Conservation (phyloP, 495 filamentous ascomycete genomes). For the Bathelium albidoporum region DNA sequence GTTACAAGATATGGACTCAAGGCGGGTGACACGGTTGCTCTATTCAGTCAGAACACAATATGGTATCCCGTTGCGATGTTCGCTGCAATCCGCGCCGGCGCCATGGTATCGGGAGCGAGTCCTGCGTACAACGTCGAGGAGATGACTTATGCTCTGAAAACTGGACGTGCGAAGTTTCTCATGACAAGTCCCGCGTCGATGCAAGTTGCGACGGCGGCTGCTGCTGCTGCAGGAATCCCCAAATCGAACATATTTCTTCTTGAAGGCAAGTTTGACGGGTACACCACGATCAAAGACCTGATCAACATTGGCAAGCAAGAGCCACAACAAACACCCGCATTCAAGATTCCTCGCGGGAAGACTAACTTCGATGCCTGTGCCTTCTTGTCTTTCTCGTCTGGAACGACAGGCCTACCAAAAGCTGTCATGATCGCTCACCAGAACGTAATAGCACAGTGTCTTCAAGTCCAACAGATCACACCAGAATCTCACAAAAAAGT, state of each 20-base stretch:
- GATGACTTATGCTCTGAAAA: conserved; percentile 50
- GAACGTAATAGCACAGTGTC: conserved; percentile 53
- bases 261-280: conserved; percentile 41
- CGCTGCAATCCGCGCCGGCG: conserved; percentile 38
- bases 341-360: conserved; percentile 38
- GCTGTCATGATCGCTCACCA: conserved; percentile 53
- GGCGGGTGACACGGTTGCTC: conserved; percentile 39
- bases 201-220: conserved; percentile 41
- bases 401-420: conserved; percentile 43
- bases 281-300: conserved; percentile 41
- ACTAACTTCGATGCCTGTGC: conserved; percentile 46
- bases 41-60: conserved; percentile 50
- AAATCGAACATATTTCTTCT: conserved; percentile 43
- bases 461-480: conserved; percentile 44
- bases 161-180: conserved; percentile 42
- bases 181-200: conserved; percentile 44
- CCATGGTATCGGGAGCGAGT: conserved; percentile 44
- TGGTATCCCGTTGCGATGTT: conserved; percentile 54
- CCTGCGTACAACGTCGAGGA: conserved; percentile 54
- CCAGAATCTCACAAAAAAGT: conserved; percentile 37
- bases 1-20: conserved; percentile 41
- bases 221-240: conserved; percentile 42
- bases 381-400: conserved; percentile 47
- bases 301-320: conserved; percentile 34
- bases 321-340: conserved; percentile 32